Conservation (phyloP, 1,284 basidiomycete genomes). For the Malassezia obtusa region DNA sequence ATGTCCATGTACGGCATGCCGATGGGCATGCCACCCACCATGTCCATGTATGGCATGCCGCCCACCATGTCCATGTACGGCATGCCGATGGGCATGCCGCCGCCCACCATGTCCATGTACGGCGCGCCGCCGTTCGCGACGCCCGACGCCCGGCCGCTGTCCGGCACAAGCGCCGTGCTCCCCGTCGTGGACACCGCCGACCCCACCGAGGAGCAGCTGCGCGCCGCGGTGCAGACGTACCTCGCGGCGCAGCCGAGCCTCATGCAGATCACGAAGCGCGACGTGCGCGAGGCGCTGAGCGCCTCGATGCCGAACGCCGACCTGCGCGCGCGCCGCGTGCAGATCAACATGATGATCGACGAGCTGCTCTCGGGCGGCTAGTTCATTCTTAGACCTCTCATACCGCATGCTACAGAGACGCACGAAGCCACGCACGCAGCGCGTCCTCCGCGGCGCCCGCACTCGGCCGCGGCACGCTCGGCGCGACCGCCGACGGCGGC, state of each 20-base stretch:
- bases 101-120: conserved; percentile 27
- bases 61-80: conserved; percentile 27
- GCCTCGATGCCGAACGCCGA: conserved; percentile 43
- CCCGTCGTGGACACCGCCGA: not conserved
- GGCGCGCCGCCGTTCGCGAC: conserved; percentile 22
- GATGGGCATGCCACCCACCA: conserved; percentile 12
- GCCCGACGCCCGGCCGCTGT: conserved; percentile 22
- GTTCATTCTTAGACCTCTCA: not conserved
- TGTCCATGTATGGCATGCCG: conserved; percentile 21
- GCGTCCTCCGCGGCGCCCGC: not conserved
- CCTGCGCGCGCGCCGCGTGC: conserved; percentile 26
- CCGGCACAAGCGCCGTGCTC: conserved; percentile 10
- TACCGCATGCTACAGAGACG: conserved; percentile 4
- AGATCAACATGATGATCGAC: conserved; percentile 43
- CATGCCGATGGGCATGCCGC: conserved; percentile 29
- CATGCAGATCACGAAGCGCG: conserved; percentile 44
- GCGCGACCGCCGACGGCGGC: conserved; percentile 6
- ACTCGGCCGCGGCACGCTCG: not conserved
- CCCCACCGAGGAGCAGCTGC: conserved; percentile 35
- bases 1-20: conserved; percentile 22
- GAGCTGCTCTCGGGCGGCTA: conserved; percentile 33
- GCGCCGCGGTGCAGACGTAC: conserved; percentile 29
- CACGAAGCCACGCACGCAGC: conserved; percentile 1
- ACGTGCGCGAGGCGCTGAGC: conserved; percentile 38
- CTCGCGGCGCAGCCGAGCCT: conserved; percentile 43